phyloP scores from a whole-genome alignment of 2,329 filamentous ascomycete genomes.

The Diaporthe sp. region DNA sequence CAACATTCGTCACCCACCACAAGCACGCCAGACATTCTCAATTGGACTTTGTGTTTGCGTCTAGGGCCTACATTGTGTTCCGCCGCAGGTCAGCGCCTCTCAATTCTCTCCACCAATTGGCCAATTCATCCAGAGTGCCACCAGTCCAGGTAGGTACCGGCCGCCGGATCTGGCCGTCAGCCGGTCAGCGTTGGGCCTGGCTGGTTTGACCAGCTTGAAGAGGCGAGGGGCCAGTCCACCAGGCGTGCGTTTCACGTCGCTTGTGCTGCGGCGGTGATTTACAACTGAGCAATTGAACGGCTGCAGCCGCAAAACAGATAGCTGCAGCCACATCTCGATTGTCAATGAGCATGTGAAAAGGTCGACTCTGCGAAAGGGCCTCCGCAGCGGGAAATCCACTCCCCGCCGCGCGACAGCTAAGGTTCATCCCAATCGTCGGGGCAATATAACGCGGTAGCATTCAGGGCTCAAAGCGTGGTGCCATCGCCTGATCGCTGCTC shows the following conservation, averaged over 20 bases:
- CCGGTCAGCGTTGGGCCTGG: conserved; percentile 1
- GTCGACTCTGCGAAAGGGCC: background rate
- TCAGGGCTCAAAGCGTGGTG: conserved; percentile 27
- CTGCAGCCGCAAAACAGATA: background rate
- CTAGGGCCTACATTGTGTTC: conserved; percentile 4
- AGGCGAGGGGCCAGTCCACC: background rate
- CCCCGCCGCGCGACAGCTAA: conserved; percentile 11
- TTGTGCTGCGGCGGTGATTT: background rate
- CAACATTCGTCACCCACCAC: conserved; percentile 9
- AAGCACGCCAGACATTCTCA: background rate
- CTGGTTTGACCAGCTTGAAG: background rate
- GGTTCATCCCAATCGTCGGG: conserved; percentile 14
- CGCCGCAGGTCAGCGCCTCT: conserved; percentile 5
- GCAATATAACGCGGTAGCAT: conserved; percentile 18
- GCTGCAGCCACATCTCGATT: background rate
- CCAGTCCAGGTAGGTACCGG: background rate
- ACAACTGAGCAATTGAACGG: background rate
- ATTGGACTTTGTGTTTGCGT: conserved; percentile 4
- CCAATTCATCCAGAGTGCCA: conserved; percentile 24
- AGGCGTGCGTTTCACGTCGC: conserved; percentile 6
- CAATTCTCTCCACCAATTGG: conserved; percentile 31
- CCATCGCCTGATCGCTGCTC: conserved; percentile 24
- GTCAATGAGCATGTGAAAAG: background rate
- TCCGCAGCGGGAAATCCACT: background rate
- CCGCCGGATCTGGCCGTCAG: conserved; percentile 22